These are phyloP conservation scores for Penicillium steckii DNA, from an alignment of 495 filamentous ascomycete species.

Conservation along the genomic window DNA sequence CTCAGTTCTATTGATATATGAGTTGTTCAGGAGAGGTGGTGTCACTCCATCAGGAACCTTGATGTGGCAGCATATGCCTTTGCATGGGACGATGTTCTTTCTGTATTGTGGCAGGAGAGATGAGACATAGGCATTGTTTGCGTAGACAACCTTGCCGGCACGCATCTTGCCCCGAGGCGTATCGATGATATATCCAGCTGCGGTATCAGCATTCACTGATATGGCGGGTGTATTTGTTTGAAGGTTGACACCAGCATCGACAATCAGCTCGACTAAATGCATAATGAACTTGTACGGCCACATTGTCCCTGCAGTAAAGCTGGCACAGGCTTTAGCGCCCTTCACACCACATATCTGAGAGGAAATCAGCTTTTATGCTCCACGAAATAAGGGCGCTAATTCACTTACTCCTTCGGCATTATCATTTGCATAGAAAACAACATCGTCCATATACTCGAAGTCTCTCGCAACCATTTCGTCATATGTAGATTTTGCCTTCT, in stretches of 20 bases:
- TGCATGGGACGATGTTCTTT: conserved; percentile 59
- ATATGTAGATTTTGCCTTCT: conserved; percentile 28
- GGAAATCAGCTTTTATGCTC: background rate
- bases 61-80: conserved; percentile 61
- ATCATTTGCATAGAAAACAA: conserved; percentile 26
- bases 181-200: conserved; percentile 45
- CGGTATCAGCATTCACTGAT: conserved; percentile 28
- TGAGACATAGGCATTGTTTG: conserved; percentile 73
- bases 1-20: conserved; percentile 32
- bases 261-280: conserved; percentile 54
- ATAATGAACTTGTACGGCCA: conserved; percentile 64
- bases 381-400: background rate
- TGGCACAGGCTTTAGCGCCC: conserved; percentile 30
- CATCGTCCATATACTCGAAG: conserved; percentile 32
- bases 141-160: conserved; percentile 58
- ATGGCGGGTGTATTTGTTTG: conserved; percentile 60
- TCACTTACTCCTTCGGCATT: conserved; percentile 29
- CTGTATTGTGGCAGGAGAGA: conserved; percentile 54
- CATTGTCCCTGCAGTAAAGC: conserved; percentile 55
- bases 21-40: conserved; percentile 30
- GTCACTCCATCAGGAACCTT: conserved; percentile 59
- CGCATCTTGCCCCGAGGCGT: conserved; percentile 55
- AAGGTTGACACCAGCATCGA: conserved; percentile 55
- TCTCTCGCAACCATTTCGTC: conserved; percentile 20
- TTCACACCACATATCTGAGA: conserved; percentile 31